phyloP scores from a whole-genome alignment of 371 early-diverging fungal genomes.

The Rhizomucor miehei region DNA sequence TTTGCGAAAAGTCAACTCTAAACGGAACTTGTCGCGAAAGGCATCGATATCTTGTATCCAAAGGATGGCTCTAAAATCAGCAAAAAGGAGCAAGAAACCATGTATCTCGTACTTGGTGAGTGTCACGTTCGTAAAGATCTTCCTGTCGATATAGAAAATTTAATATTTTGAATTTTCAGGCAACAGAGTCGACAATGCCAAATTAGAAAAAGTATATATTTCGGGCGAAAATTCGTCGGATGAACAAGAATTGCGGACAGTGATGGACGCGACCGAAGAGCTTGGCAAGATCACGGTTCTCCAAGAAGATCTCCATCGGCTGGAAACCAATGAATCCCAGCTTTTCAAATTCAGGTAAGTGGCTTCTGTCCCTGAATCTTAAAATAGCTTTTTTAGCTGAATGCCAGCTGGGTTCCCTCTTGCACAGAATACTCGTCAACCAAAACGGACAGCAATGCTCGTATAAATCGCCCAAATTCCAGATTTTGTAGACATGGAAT shows the following conservation, averaged over 20 bases:
- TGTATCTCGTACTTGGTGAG: neutral
- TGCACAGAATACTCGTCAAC: neutral
- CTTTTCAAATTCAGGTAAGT: slow-evolving; percentile 6
- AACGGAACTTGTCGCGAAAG: neutral
- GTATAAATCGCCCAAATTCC: slow-evolving; percentile 3
- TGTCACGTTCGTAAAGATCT: neutral
- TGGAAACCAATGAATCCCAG: neutral
- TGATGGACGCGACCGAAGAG: neutral
- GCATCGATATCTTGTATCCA: slow-evolving; percentile 1
- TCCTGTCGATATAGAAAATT: neutral
- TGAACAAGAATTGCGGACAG: neutral
- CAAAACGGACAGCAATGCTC: slow-evolving; percentile 3
- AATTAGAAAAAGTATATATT: neutral
- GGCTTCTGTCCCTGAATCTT: no score
- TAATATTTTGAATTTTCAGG: neutral
- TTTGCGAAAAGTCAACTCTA: no score
- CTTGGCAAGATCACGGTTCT: slow-evolving; percentile 3
- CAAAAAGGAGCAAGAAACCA: neutral
- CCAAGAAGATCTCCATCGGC: slow-evolving; percentile 1
- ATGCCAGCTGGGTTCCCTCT: no score
- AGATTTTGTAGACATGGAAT: neutral
- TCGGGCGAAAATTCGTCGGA: neutral
- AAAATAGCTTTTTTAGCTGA: no score
- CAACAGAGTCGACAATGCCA: neutral
- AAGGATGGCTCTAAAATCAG: neutral